Base-by-base conservation (phyloP, 148 eudicot species). In the Rhododendron ovatum region DNA sequence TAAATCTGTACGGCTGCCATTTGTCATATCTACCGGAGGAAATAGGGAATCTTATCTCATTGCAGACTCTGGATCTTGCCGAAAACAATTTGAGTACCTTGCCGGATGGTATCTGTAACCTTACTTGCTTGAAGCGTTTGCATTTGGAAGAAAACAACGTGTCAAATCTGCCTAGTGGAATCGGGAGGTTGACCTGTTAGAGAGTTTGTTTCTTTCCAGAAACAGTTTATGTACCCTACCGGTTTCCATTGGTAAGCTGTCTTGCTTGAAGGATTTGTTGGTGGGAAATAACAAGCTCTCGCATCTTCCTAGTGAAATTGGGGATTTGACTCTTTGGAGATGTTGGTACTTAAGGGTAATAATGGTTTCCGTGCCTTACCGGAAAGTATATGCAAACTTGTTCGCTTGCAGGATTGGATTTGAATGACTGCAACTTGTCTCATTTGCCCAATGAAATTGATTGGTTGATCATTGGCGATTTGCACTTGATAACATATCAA, bases 1-100 rank as follows among this genome's bases (percentile, higher is more conserved):
- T 55, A 17, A 17, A 4, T 0, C 0, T 55, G 20, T 0, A 15
- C 0, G 0, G 0, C 22, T 55, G 22, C 20, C 3, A 17, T 4
- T 55, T 55, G 61, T 55, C 61, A 55, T 55, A 0, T 55, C 61
- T 17, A 55, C 1, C 61, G 0, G 4, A 55, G 1, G 61, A 55
- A 55, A 17, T 55, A 1, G 61, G 61, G 61, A 55, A 55, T 55
- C 22, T 55, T 1, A 55, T 55, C 61, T 55, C 61, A 15, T 55
- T 55, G 1, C 6, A 1, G 61, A 17, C 4, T 4, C 17, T 55
- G 61, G 1, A 15, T 17, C 61, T 55, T 55, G 3, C 20, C 17
- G 0, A 0, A 17, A 55, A 55, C 61, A 55, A 55, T 55, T 55
- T 55, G 61, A 15, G 7, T 15, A 55, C 61, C 22, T 17, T 55